Evolutionary conservation across 805 yeast species (phyloP).

Genomic region (Ogataea pignaliae): DNA sequence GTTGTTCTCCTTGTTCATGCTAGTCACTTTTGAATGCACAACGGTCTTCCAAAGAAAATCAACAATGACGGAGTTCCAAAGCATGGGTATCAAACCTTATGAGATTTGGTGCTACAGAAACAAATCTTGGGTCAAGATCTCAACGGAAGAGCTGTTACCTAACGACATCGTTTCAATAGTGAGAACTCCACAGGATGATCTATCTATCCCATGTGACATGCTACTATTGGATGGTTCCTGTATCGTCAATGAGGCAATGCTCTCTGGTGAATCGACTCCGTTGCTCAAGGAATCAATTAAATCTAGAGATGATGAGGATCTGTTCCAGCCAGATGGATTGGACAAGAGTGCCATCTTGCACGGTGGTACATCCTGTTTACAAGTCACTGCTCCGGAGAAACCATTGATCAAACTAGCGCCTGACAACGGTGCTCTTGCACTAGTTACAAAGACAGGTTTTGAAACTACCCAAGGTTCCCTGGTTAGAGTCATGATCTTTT

Average conservation of each 20-base stretch:
- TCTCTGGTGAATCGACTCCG: slow-evolving; percentile 98
- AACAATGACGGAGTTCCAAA: slow-evolving; percentile 91
- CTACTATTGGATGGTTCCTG: slow-evolving; percentile 84
- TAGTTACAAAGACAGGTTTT: slow-evolving; percentile 92
- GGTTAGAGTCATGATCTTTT: slow-evolving; percentile 93
- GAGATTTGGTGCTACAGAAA: slow-evolving; percentile 68
- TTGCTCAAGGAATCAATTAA: slow-evolving; percentile 86
- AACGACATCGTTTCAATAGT: slow-evolving; percentile 86
- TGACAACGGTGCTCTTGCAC: slow-evolving; percentile 86
- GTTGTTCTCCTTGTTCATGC: slow-evolving; percentile 84
- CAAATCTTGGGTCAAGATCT: slow-evolving; percentile 60
- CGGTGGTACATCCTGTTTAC: slow-evolving; percentile 96
- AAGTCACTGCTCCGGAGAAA: slow-evolving; percentile 69
- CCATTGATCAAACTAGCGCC: slow-evolving; percentile 60
- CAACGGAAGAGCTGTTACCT: slow-evolving; percentile 77
- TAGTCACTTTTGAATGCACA: slow-evolving; percentile 88
- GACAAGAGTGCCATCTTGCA: slow-evolving; percentile 87
- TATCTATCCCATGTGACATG: slow-evolving; percentile 92
- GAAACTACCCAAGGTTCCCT: slow-evolving; percentile 97
- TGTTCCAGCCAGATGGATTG: slow-evolving; percentile 68
- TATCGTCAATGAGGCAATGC: slow-evolving; percentile 97
- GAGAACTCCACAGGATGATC: slow-evolving; percentile 79
- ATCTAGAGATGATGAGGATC: slow-evolving; percentile 70
- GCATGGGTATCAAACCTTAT: slow-evolving; percentile 96
- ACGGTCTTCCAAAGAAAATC: slow-evolving; percentile 94